Base-by-base conservation (phyloP, 257 asterid species). In the Fraxinus excelsior region DNA sequence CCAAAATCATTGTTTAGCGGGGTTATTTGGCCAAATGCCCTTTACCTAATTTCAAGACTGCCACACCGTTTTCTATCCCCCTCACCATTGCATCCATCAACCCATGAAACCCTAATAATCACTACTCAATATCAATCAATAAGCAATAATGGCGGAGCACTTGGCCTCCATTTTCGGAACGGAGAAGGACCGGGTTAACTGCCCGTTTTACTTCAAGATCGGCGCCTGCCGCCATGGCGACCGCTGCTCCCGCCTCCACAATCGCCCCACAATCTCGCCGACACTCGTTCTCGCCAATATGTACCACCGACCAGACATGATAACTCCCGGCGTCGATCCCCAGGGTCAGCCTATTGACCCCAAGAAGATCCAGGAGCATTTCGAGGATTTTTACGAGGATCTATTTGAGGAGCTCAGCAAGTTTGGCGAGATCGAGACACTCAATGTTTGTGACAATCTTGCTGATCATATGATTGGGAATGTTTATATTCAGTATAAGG, bases 391-490 rank as follows among this genome's bases (percentile, higher is more conserved):
- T 67, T 82, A 79, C 51, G 86, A 82, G 64, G 76, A 82, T 38
- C 19, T 82, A 37, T 82, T 79, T 70, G 86, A 79, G 76, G 71
- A 82, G 67, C 79, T 82, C 21, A 76, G 82, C 73, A 82, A 82
- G 46, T 82, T 65, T 10, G 83, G 86, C 40, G 83, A 82, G 76
- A 68, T 82, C 42, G 83, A 82, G 58, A 79, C 69, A 53, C 74
- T 82, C n/a, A 82, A 79, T 32, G 64, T 82, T 67, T 82, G 86
- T 70, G 83, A 79, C 56, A 82, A 82, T 74, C 69, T 82, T 13
- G 86, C 83, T 26, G 83, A 82, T 44, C 86, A 82, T 78, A 82
- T 82, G 82, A 66, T 82, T 7, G 86, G 86, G 18, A 79, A 76
- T 28, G 81, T 76, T n/a, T 82, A 79, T 66, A 81, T 72, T 64